These are phyloP conservation scores for Penicillium taxi DNA, from an alignment of 495 filamentous ascomycete genomes.

Conservation along the genomic window DNA sequence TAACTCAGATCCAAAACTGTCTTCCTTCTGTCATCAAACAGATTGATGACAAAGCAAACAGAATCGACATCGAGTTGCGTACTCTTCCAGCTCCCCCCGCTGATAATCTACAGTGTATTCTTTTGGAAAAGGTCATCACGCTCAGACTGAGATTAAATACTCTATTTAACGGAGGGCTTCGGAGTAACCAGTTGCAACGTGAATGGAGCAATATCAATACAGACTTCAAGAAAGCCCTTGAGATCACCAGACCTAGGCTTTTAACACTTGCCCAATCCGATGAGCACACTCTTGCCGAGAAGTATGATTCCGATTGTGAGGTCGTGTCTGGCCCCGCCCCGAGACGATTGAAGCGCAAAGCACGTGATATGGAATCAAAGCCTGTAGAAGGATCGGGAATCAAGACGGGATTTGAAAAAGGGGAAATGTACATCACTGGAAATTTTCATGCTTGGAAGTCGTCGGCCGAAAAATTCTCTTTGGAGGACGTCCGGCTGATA, in stretches of 20 bases:
- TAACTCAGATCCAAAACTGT: constrained; percentile 49
- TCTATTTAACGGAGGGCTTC: constrained; percentile 30
- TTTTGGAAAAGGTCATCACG: constrained; percentile 28
- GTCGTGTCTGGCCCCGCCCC: background rate
- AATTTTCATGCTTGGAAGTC: constrained; percentile 12
- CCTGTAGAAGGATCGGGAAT: background rate
- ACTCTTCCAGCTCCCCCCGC: constrained; percentile 49
- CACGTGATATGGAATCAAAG: background rate
- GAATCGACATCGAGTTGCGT: constrained; percentile 40
- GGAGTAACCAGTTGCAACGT: constrained; percentile 28
- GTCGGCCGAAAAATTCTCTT: constrained; percentile 19
- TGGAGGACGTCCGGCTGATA: constrained; percentile 25
- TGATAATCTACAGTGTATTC: constrained; percentile 26
- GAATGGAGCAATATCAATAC: constrained; percentile 27
- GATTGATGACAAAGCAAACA: constrained; percentile 41
- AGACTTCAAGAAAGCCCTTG: constrained; percentile 30
- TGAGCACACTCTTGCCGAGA: background rate
- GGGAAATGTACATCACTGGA: constrained; percentile 5
- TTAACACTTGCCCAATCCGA: constrained; percentile 1
- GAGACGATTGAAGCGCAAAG: constrained; percentile 15
- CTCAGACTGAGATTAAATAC: constrained; percentile 24
- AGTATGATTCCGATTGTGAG: constrained; percentile 25
- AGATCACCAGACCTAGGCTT: constrained; percentile 31
- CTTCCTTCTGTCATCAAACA: constrained; percentile 52
- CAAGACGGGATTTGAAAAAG: background rate